Conservation (phyloP, 805 yeast genomes). For the Lipomyces spencermartinsiae region DNA sequence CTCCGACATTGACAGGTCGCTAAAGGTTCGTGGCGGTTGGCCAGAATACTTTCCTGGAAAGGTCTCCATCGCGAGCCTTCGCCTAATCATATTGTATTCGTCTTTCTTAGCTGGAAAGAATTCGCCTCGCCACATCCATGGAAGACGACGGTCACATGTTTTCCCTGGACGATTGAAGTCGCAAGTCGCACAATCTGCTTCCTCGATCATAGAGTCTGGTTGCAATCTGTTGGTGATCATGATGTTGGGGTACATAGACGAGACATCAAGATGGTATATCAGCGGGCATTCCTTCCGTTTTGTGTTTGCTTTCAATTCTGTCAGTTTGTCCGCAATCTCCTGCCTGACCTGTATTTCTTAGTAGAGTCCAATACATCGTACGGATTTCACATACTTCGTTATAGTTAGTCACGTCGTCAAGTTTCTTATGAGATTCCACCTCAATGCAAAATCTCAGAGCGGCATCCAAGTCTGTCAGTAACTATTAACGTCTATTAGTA, state of each 20-base stretch:
- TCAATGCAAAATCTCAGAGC: slow-evolving; percentile 83
- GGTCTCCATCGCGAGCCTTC: slow-evolving; percentile 78
- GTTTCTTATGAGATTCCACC: slow-evolving; percentile 73
- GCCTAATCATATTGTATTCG: slow-evolving; percentile 87
- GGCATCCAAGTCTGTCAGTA: slow-evolving; percentile 70
- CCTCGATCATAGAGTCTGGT: slow-evolving; percentile 96
- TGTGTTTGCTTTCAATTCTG: slow-evolving; percentile 67
- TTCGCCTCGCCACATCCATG: slow-evolving; percentile 99
- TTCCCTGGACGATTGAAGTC: slow-evolving; percentile 97
- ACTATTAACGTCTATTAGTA: slow-evolving; percentile 12
- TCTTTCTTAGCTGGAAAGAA: slow-evolving; percentile 88
- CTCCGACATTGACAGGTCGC: slow-evolving; percentile 75
- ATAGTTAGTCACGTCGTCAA: slow-evolving; percentile 81
- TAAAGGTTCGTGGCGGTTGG: slow-evolving; percentile 67
- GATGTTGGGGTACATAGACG: slow-evolving; percentile 98
- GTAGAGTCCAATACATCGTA: not conserved
- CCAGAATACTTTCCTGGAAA: slow-evolving; percentile 69
- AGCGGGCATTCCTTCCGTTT: slow-evolving; percentile 77
- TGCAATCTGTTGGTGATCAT: slow-evolving; percentile 97
- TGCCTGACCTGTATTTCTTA: slow-evolving; percentile 42
- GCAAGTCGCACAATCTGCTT: slow-evolving; percentile 95
- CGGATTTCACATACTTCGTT: slow-evolving; percentile 59
- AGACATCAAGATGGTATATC: slow-evolving; percentile 97
- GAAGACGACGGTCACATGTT: slow-evolving; percentile 84
- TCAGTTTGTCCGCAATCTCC: slow-evolving; percentile 59